Percentiles rank a stretch among this genome's conserved stretches.
These are phyloP conservation scores for Phytomonas sp. DNA, from an alignment of 208 protist genomes.

Conservation along the genomic window DNA sequence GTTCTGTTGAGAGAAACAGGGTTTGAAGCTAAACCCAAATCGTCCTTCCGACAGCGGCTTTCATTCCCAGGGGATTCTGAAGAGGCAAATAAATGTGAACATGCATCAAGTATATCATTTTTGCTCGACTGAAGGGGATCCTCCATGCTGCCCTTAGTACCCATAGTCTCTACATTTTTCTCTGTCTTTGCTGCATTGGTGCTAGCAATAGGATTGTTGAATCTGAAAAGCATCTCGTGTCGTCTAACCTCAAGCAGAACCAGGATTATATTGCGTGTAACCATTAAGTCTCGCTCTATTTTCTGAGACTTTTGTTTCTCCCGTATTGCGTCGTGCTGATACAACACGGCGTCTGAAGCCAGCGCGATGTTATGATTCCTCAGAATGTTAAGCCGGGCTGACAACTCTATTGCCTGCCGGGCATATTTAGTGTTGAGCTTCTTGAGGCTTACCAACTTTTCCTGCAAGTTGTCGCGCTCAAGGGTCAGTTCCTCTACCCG, in stretches of 20 bases:
- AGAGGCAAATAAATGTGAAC: background rate
- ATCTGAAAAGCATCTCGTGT: conserved; percentile 10
- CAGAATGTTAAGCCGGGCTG: conserved; percentile 57
- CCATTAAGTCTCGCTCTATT: conserved; percentile 28
- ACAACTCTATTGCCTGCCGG: conserved; percentile 56
- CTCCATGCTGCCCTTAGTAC: background rate
- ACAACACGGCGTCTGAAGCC: conserved; percentile 39
- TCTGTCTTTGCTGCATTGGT: background rate
- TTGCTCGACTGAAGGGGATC: background rate
- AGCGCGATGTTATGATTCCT: conserved; percentile 66
- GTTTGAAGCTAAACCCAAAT: background rate
- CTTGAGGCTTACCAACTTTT: conserved; percentile 29
- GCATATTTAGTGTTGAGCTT: conserved; percentile 71
- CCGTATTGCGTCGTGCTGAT: conserved; percentile 35
- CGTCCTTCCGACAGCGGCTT: background rate
- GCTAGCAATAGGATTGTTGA: background rate
- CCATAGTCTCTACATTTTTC: background rate
- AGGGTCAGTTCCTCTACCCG: conserved; percentile 23
- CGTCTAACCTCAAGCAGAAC: conserved; percentile 31
- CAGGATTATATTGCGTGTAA: conserved; percentile 41
- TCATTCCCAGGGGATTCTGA: background rate
- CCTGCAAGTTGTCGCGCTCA: conserved; percentile 23
- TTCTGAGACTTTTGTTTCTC: conserved; percentile 34
- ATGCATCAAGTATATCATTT: background rate
- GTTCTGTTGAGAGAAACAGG: background rate